phyloP scores from a whole-genome alignment of 371 early-diverging fungal genomes.

The Smittium culicis region DNA sequence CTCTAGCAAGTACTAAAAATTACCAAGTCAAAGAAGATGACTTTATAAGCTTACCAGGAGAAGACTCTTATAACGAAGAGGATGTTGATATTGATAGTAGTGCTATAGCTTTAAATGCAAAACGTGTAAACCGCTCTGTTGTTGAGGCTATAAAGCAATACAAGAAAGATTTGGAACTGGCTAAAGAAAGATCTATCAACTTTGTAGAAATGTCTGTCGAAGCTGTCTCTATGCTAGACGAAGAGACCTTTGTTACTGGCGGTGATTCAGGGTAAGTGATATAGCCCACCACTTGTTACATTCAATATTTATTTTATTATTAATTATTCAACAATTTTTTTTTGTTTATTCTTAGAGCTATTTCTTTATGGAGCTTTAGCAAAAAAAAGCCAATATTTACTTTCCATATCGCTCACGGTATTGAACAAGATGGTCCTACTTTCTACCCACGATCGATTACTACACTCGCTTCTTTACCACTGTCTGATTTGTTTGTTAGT shows the following conservation, averaged over 20 bases:
- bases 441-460: conserved; percentile 66
- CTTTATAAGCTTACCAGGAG: conserved; percentile 10
- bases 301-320: not conserved
- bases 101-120: conserved; percentile 13
- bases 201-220: conserved; percentile 64
- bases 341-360: conserved; percentile 41
- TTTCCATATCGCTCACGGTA: conserved; percentile 61
- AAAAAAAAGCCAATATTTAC: conserved; percentile 83
- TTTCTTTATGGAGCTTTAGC: conserved; percentile 79
- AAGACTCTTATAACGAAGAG: conserved; percentile 8
- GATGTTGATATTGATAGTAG: conserved; percentile 10
- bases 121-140: conserved; percentile 10
- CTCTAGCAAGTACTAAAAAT: conserved; percentile 27
- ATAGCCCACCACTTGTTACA: not conserved
- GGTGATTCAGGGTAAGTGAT: conserved; percentile 42
- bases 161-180: conserved; percentile 17
- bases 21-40: conserved; percentile 12
- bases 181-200: not conserved
- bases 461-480: conserved; percentile 60
- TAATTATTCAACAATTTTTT: not conserved
- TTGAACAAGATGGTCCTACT: conserved; percentile 29
- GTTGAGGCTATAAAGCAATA: conserved; percentile 17
- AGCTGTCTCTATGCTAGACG: conserved; percentile 75
- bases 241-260: conserved; percentile 77
- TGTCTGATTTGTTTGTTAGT: conserved; percentile 76